Percentiles rank a stretch among this genome's conserved stretches.
These are phyloP conservation scores for Aspergillus neoniger DNA, from an alignment of 2,329 filamentous ascomycete genomes.

Conservation along the genomic window DNA sequence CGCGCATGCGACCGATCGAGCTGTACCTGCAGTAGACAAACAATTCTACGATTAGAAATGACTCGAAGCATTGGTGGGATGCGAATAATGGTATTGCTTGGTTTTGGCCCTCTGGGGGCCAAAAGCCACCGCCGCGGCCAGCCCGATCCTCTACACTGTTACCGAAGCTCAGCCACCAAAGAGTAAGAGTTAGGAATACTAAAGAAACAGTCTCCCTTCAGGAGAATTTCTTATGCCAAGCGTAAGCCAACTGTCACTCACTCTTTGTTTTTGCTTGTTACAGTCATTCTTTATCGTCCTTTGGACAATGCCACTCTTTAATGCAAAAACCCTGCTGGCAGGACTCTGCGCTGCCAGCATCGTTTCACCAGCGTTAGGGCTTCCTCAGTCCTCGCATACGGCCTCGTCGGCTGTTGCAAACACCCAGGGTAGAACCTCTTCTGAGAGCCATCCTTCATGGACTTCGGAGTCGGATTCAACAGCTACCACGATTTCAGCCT, in stretches of 20 bases:
- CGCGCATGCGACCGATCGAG: not conserved
- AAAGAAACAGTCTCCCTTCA: not conserved
- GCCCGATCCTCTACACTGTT: not conserved
- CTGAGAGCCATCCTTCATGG: not conserved
- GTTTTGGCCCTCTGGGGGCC: not conserved
- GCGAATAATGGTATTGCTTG: not conserved
- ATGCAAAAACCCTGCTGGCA: slow-evolving; percentile 1
- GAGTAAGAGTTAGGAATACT: not conserved
- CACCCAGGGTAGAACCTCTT: not conserved
- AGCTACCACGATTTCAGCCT: not conserved
- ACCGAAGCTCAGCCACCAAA: too few relatives aligned
- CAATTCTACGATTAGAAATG: not conserved
- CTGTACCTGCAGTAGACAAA: not conserved
- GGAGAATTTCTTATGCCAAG: not conserved
- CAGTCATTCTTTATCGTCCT: not conserved
- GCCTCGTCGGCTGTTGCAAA: not conserved
- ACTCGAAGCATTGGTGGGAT: not conserved
- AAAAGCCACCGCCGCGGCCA: not conserved
- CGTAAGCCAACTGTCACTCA: not conserved
- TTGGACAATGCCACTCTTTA: not conserved
- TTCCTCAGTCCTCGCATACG: not conserved
- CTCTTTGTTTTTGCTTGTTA: not conserved
- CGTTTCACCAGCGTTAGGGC: not conserved
- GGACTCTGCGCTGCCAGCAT: not conserved
- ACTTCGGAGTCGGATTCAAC: not conserved